A percentile compares a stretch with the other conserved stretches of the same genome.
phyloP scores from a whole-genome alignment of 495 filamentous ascomycete genomes.

The Lophiotrema nucula region DNA sequence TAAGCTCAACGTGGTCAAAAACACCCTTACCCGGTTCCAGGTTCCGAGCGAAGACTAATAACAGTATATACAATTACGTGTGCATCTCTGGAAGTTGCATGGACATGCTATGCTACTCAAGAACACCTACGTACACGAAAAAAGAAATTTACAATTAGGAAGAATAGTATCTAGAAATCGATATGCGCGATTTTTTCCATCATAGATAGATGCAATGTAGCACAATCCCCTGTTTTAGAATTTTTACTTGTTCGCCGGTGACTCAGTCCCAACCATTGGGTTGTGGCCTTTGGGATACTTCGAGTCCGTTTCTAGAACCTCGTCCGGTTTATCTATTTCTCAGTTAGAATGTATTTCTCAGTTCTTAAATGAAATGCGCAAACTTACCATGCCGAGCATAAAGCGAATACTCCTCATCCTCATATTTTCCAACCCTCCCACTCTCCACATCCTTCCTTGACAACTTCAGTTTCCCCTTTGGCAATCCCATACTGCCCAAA shows the following conservation, averaged over 20 bases:
- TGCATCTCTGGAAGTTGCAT: too few species aligned
- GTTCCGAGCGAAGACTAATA: too few species aligned
- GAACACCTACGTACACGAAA: too few species aligned
- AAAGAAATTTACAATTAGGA: too few species aligned
- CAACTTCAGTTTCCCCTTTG: constrained; percentile 67
- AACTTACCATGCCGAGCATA: constrained; percentile 72
- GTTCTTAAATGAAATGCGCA: not conserved
- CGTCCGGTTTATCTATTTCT: constrained; percentile 55
- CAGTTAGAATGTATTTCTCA: constrained; percentile 33
- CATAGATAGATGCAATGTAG: too few species aligned
- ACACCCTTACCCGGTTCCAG: too few species aligned
- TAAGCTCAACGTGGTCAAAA: too few species aligned
- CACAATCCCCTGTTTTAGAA: too few species aligned
- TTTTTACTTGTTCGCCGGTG: constrained; percentile 26
- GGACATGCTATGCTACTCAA: too few species aligned
- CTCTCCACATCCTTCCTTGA: constrained; percentile 76
- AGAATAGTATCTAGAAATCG: too few species aligned
- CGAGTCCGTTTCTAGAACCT: constrained; percentile 53
- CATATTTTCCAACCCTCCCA: constrained; percentile 56
- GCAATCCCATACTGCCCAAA: constrained; percentile 83
- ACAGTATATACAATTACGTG: too few species aligned
- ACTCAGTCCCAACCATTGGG: constrained; percentile 33
- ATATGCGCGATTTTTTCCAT: too few species aligned
- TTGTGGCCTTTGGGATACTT: constrained; percentile 43
- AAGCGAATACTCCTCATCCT: constrained; percentile 64